Conservation (phyloP, 139 green algal species). For the Chlamydomonas sp. region DNA sequence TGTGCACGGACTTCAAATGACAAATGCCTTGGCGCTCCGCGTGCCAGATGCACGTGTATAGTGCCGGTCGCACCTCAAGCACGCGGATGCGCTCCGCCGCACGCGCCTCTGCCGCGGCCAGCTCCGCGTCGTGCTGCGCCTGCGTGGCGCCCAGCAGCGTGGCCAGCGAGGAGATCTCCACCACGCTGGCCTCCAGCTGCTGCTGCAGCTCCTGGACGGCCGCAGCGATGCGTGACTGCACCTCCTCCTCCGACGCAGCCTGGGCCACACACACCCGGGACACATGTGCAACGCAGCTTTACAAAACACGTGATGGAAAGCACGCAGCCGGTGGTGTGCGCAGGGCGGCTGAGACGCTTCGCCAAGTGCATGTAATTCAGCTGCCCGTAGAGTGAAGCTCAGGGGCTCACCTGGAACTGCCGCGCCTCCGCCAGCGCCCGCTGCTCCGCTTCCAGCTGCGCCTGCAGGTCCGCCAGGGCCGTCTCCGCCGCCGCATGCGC, state of each 20-base stretch:
- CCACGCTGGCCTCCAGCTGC: constrained; percentile 1
- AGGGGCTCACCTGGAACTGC: not conserved
- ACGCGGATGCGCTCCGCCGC: not conserved
- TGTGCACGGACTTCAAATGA: not conserved
- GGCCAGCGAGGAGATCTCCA: not conserved
- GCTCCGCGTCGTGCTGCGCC: not conserved
- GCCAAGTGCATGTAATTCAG: not conserved
- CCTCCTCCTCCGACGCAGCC: not conserved
- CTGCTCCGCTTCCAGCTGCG: not conserved
- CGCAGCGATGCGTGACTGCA: not conserved
- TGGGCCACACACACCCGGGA: not conserved
- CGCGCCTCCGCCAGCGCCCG: not conserved
- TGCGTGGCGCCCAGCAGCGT: constrained; percentile 12
- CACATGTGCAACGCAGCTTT: too few species aligned
- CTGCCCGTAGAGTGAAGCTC: too few species aligned
- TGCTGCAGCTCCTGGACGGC: not conserved
- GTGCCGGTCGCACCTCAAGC: not conserved
- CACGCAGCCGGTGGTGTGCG: not conserved
- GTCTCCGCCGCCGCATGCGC: not conserved
- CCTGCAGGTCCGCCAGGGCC: not conserved
- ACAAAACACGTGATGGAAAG: not conserved
- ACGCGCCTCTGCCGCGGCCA: not conserved
- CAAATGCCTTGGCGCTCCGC: too few species aligned
- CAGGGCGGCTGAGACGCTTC: not conserved
- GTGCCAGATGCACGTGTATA: not conserved